Evolutionary conservation across 768 basidiomycete species (phyloP), one percentile per base, ranked within the genome.

Genomic region (Mycena pura): DNA sequence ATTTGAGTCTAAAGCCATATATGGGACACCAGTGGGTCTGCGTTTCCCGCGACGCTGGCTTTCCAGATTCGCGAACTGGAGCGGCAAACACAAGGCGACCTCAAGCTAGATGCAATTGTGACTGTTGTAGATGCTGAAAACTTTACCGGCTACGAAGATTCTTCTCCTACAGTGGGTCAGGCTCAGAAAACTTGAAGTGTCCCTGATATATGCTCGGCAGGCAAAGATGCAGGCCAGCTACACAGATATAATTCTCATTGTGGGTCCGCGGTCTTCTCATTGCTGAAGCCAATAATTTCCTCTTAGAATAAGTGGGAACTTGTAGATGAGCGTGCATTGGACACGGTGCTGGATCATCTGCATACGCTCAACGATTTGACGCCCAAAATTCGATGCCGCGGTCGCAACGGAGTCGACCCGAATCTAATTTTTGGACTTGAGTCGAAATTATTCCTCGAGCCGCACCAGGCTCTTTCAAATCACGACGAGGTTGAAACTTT

Each of bases 161-260:
- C 86, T 0, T 93, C 91, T 7, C 90, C 92, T 0, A 96, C 95
- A 1, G 64, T 66, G 24, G 7, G 57, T 15, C 28, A 13, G 10
- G 24, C 19, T 38, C 6, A 17, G 5, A 19, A 22, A 5, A 9
- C 11, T 34, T n/a, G 3, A 14, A 44, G 32, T 25, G 13, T 22
- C 29, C 14, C 38, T 57, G 14, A 48, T 52, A n/a, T 24, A 3
- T 22, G 29, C 13, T 31, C 40, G 5, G 38, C 29, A 66, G 64
- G 95, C 95, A 21, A 92, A 86, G 72, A 94, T 96, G 89, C 89
- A 93, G 78, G 92, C 96, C n/a, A 91, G 90, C 70, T 98, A 96
- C 72, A 95, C 95, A 3, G 96, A 98, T 72, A 81, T 96, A 36
- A 86, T 98, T 57, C 78, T 98, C 27, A 84, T 98, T 53, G 92